phyloP scores from a whole-genome alignment of 176 grass and related monocot genomes.

The Carex myosuroides region DNA sequence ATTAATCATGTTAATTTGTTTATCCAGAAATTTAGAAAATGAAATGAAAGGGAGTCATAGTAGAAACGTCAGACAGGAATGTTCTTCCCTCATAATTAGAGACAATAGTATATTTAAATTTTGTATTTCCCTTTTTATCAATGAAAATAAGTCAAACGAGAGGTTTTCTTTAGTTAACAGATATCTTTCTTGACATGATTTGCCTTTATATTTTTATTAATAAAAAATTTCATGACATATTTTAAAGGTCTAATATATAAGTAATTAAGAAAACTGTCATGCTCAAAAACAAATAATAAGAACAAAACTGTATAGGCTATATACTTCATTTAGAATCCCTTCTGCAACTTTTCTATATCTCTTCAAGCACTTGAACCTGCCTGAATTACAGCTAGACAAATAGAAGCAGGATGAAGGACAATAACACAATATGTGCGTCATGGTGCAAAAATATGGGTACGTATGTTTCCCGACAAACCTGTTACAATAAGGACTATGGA shows the following conservation, averaged over 20 bases:
- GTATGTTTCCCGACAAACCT: no score
- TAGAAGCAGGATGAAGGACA: no score
- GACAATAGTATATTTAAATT: background rate
- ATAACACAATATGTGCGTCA: no score
- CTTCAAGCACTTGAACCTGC: no score
- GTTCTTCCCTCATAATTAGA: background rate
- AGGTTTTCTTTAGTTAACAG: background rate
- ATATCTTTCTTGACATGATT: background rate
- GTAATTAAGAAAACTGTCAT: no score
- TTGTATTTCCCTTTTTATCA: background rate
- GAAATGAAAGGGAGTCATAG: background rate
- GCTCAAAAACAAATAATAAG: no score
- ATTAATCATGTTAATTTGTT: background rate
- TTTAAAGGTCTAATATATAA: background rate
- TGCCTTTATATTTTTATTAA: background rate
- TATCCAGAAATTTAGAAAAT: background rate
- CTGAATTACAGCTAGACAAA: no score
- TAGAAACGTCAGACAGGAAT: background rate
- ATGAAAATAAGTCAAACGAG: background rate
- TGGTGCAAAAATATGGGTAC: no score
- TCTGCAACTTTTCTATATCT: background rate
- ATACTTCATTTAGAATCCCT: background rate
- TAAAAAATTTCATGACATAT: background rate
- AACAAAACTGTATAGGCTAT: background rate
- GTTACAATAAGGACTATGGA: no score